Conservation (phyloP, 371 early-diverging fungal genomes). For the Rhizomucor miehei region DNA sequence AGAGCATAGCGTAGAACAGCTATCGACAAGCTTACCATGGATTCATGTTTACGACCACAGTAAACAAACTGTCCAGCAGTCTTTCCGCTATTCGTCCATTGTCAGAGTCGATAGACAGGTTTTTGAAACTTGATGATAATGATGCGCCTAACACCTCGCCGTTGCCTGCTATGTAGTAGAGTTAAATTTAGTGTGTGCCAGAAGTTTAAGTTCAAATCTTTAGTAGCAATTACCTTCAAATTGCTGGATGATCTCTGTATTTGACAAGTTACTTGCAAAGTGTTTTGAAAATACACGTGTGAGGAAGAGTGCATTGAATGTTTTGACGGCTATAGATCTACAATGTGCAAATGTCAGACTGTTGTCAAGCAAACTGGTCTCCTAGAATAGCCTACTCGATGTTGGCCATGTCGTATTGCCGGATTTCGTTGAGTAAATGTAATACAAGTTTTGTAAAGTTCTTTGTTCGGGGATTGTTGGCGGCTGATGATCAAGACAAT, state of each 20-base stretch:
- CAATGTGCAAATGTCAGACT: not conserved
- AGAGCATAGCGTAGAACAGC: not conserved
- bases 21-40: conserved; percentile 44
- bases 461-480: conserved; percentile 60
- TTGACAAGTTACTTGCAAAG: conserved; percentile 61
- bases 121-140: not conserved
- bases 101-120: conserved; percentile 33
- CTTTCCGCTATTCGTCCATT: conserved; percentile 51
- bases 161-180: not conserved
- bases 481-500: conserved; percentile 40
- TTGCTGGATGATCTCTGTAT: conserved; percentile 54
- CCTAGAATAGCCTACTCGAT: conserved; percentile 40
- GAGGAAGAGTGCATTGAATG: conserved; percentile 70
- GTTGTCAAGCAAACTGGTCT: not conserved
- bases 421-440: conserved; percentile 58
- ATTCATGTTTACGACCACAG: conserved; percentile 58
- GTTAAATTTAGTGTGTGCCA: no score
- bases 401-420: conserved; percentile 36
- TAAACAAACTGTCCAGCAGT: conserved; percentile 57
- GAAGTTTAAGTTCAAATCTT: no score
- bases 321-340: conserved; percentile 44
- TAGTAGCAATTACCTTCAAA: conserved; percentile 60
- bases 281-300: conserved; percentile 65
- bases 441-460: conserved; percentile 68
- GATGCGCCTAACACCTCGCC: no score